These are phyloP conservation scores for Colletotrichum scovillei DNA, from an alignment of 2,329 filamentous ascomycete species.

Conservation along the genomic window DNA sequence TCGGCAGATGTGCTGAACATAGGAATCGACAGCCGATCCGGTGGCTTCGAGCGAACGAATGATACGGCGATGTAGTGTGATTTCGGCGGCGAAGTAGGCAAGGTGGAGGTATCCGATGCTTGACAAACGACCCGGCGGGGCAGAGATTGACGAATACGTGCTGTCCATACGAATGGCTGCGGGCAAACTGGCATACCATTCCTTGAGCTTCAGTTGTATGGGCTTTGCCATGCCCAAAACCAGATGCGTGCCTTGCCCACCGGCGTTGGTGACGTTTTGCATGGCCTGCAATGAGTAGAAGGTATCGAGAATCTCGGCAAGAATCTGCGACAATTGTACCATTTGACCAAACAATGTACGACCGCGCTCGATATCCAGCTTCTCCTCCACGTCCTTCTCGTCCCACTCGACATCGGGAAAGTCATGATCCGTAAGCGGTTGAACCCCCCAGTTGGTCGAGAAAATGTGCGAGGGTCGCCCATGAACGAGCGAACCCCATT, in stretches of 20 bases:
- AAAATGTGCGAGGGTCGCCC: constrained; percentile 84
- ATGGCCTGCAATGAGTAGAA: constrained; percentile 86
- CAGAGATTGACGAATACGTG: constrained; percentile 53
- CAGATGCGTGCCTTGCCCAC: constrained; percentile 76
- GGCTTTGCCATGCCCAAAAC: constrained; percentile 83
- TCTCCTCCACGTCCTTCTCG: constrained; percentile 70
- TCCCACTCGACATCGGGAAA: constrained; percentile 79
- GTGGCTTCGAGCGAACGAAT: constrained; percentile 77
- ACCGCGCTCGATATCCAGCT: constrained; percentile 74
- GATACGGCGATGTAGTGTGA: constrained; percentile 91
- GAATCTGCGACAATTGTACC: constrained; percentile 79
- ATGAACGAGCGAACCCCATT: constrained; percentile 87
- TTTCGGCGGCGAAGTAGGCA: constrained; percentile 93
- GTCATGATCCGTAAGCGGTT: constrained; percentile 71
- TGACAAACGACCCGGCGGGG: constrained; percentile 59
- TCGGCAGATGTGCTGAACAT: constrained; percentile 91
- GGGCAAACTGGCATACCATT: constrained; percentile 83
- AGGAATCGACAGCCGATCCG: constrained; percentile 70
- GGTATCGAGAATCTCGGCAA: constrained; percentile 83
- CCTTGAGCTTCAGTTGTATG: constrained; percentile 83
- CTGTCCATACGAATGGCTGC: constrained; percentile 74
- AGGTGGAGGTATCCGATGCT: constrained; percentile 85
- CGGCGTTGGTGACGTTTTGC: constrained; percentile 73
- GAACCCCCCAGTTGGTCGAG: constrained; percentile 80
- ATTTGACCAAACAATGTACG: constrained; percentile 80